Evolutionary conservation across 306 rosid species (phyloP).

Genomic region (Myrica gale): DNA sequence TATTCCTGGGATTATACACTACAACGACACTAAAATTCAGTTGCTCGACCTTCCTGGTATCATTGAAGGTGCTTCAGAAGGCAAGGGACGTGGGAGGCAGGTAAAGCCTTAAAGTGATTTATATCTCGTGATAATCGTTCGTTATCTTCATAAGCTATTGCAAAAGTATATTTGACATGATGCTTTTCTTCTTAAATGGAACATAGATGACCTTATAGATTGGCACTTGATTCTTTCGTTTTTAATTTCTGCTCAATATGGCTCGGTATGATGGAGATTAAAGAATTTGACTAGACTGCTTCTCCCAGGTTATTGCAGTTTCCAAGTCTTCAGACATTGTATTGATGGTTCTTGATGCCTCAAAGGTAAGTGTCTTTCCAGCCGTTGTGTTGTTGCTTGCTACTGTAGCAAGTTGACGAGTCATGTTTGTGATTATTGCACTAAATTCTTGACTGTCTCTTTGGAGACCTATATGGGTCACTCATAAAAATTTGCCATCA

Average conservation of each 20-base stretch:
- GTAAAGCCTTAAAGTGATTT: conserved; percentile 39
- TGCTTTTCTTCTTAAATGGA: not conserved
- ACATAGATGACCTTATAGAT: not conserved
- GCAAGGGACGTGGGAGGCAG: conserved; percentile 99
- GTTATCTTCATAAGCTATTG: not conserved
- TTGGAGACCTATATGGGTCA: not conserved
- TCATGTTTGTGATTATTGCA: conserved; percentile 5
- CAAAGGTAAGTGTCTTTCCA: conserved; percentile 64
- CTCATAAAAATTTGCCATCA: not conserved
- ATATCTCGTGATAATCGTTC: conserved; percentile 21
- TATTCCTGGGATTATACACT: conserved; percentile 95
- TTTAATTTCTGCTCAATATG: conserved; percentile 14
- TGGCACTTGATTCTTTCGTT: not conserved
- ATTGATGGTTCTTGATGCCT: conserved; percentile 96
- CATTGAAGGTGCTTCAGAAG: conserved; percentile 99
- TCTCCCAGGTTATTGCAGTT: conserved; percentile 95
- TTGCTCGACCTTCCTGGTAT: conserved; percentile 99
- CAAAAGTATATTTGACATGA: not conserved
- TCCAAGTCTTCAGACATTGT: conserved; percentile 97
- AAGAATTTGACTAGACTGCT: conserved; percentile 22
- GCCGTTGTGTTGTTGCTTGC: not conserved
- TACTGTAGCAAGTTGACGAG: conserved; percentile 24
- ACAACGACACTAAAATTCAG: conserved; percentile 97
- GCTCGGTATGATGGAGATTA: conserved; percentile 22
- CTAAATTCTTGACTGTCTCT: not conserved